Base-by-base conservation (phyloP, 306 rosid genomes). In the Hippophae rhamnoides region DNA sequence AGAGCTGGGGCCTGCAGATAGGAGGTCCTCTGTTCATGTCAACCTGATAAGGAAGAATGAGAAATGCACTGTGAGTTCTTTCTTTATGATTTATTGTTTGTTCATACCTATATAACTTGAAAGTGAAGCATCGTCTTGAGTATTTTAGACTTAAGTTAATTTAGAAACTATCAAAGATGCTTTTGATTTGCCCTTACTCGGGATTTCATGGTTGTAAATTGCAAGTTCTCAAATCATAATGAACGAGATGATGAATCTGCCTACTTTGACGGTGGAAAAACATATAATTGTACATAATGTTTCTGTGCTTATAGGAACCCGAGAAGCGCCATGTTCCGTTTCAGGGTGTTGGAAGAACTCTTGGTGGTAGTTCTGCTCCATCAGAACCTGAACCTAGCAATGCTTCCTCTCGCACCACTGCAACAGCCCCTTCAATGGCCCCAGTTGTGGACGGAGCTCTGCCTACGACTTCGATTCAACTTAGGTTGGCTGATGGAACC, bases 281-380 rank as follows among this genome's bases (percentile, higher is more conserved):
- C 38, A 31, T 31, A 31, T 31, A 31, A 31, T 31, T 31, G 38
- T 31, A 31, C 38, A 31, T 31, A 31, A 31, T 31, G 38, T 31
- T 31, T 63, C 48, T 56, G 58, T 51, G 13, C 48, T 51, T 76
- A 57, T 78, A 92, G 99, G 96, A 92, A 71, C 86, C 88, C 7
- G 87, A 79, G 79, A 85, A 72, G 71, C 76, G 10, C 46, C 83
- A 69, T 14, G 79, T 66, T 54, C 65, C 93, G 65, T 92, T 88
- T 79, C 95, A 88, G 69, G 99, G 96, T 47, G 84, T 82, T 51
- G 99, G 99, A 69, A 85, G 96, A 77, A 88, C 99, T 65, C 83
- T 92, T 7, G 99, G 96, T 71, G 68, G 95, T 81, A 78, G 84
- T 79, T 82, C 98, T 57, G 49, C 72, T 66, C 74, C 95, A 38